Evolutionary conservation across 169 alveolate genomes (phyloP), one percentile per base, ranked within the genome.

Genomic region (Plasmodium inui): DNA sequence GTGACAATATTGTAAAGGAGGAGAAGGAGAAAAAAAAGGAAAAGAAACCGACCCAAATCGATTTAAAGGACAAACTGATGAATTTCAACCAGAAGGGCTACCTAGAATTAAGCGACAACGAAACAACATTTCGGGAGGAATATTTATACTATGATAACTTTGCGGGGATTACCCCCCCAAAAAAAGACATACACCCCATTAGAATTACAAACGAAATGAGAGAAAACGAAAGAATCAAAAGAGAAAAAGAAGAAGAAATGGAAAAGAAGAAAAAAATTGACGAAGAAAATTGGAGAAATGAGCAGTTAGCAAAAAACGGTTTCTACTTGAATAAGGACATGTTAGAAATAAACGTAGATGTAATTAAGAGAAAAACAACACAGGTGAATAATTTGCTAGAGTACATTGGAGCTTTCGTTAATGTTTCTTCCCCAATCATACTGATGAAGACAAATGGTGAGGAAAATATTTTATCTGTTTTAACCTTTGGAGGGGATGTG

Each of bases 271-370:
- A 76, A 74, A 86, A 55, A 22, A 73, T 86, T 57, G 85, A 74
- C 14, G 88, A 86, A 32, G 93, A 86, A 78, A 86, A 76, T 86
- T 34, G 53, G 6, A 86, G 86, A 78, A 74, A 86, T 34, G 93
- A 86, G 30, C 82, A 86, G 67, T 44, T 86, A 86, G 57, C 57
- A 53, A 86, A 74, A 55, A 86, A 86, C 37, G 93, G 93, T n/a
- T 86, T 19, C 19, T 86, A 74, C 71, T 19, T 86, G 32, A 86
- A 78, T 41, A 44, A 50, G 26, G 46, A 86, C 8, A 37, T 12
- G n/a, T 76, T 86, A 86, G 93, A 86, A 86, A 86, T 86, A 50
- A 86, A 86, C 80, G 67, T 86, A 41, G 93, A 86, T 53, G 50
- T 86, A 74, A 34, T 86, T 50, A 86, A 86, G 71, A 74, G 73